Conservation (phyloP, 345 rosid genomes). For the Linum tenue region DNA sequence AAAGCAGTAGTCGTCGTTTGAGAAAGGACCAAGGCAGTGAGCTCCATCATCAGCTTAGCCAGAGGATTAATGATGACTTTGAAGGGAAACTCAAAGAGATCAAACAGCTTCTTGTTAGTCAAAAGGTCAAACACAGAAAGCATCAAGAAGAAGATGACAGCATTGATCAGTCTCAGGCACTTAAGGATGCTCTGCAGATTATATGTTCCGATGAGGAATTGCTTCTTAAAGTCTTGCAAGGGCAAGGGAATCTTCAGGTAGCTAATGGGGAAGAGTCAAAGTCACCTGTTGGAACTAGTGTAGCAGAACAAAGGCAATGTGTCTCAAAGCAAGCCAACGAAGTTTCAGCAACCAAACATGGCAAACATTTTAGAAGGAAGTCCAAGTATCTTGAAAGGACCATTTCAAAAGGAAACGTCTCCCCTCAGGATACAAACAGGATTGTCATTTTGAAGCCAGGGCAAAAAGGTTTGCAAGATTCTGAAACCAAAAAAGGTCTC, state of each 20-base stretch:
- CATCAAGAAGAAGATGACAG: slow-evolving; percentile 39
- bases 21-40: slow-evolving; percentile 23
- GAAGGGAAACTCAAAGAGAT: slow-evolving; percentile 67
- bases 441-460: slow-evolving; percentile 86
- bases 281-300: slow-evolving; percentile 25
- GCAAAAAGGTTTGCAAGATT: slow-evolving; percentile 25
- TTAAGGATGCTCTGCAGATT: slow-evolving; percentile 71
- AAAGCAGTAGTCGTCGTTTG: background rate
- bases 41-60: slow-evolving; percentile 20
- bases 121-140: slow-evolving; percentile 49
- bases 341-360: slow-evolving; percentile 34
- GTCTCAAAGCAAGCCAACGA: slow-evolving; percentile 31
- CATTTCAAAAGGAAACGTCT: slow-evolving; percentile 23
- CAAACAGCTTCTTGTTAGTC: slow-evolving; percentile 55
- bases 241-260: slow-evolving; percentile 43
- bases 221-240: slow-evolving; percentile 63
- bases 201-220: slow-evolving; percentile 74
- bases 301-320: slow-evolving; percentile 29
- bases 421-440: slow-evolving; percentile 43
- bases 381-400: slow-evolving; percentile 40
- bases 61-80: slow-evolving; percentile 26
- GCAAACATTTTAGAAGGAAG: slow-evolving; percentile 52
- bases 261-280: slow-evolving; percentile 34
- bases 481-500: slow-evolving; percentile 30
- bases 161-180: slow-evolving; percentile 49